Base-by-base conservation (phyloP, 345 rosid species). In the Boechera retrofracta region DNA sequence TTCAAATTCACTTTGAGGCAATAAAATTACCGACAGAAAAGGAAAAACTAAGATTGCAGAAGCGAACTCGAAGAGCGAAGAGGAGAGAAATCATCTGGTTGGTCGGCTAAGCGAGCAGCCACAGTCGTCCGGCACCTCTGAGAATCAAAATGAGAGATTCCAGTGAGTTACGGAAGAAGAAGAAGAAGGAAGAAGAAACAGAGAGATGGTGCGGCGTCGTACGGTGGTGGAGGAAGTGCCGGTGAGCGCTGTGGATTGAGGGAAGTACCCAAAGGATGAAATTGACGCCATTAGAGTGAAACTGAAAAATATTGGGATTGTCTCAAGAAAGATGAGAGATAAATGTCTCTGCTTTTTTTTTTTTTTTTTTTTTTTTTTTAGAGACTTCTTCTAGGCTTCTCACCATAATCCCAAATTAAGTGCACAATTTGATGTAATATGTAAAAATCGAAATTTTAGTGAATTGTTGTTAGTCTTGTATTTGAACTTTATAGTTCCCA, bases 221-320 rank as follows among this genome's bases (percentile, higher is more conserved):
- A 64, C 45, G 31, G 69, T 77, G 61, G 66, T 13, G 48, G 82
- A 31, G 18, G 83, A 73, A 75, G 78, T 44, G 58, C 67, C 71
- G 55, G 67, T n/a, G 7, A 77, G 60, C 10, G 81, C 2, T 64
- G 70, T 33, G 9, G 77, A 72, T 7, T 55, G 77, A 67, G 69
- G 79, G 4, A 80, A 72, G 72, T 72, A 71, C 12, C 71, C 81
- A 41, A 77, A 49, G 8, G 87, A 84, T 21, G 87, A 82, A 82
- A 88, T 70, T 29, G 88, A 86, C 73, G 89, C 91, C 97, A 92
- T 89, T 58, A 7, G 0, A 51, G 42, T 6, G 12, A 16, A n/a
- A 38, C 42, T 12, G 2, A 52, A 52, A 31, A 29, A 4, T 29
- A 29, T 72, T 49, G 16, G 28, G 26, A 72, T 31, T 16, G 26